Base-by-base conservation (phyloP, 202 grass and related monocot species). In the Dendrocalamus latiflorus region DNA sequence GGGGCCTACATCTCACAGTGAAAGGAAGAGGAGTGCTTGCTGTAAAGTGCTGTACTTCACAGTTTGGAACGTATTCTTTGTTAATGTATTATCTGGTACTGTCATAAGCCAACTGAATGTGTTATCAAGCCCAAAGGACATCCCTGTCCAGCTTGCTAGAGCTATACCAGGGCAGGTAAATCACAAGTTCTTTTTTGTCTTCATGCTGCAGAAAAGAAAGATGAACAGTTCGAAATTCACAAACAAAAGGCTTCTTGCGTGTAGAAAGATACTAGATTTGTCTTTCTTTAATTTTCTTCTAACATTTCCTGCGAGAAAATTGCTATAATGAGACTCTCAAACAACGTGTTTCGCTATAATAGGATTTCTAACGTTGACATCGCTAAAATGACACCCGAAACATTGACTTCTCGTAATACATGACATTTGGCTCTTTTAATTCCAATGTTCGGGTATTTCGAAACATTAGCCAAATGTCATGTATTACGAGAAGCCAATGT, bases 41-140 rank as follows among this genome's bases (percentile, higher is more conserved):
- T n/a, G n/a, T 57, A 97, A 97, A 92, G 90, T 94, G 37, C 33
- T 97, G n/a, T 93, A 88, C 84, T 97, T 97, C 57, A 91, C 89
- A 39, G 74, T 97, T 77, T 97, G 95, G 95, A 97, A 94, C 50
- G 70, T 97, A 24, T 97, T 97, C 81, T 97, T 97, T 91, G 88
- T 88, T 71, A 97, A 88, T 88, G 79, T 97, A 22, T 78, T 94
- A 64, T 97, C 95, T 61, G 92, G 95, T 18, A 89, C 92, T 55
- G 48, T 94, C 72, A 86, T 97, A 83, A 91, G 64, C 54, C 95
- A 97, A 78, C 22, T 97, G 70, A 93, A 80, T 57, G 74, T 82
- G 25, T 81, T 94, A 65, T 86, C 95, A 54, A 97, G 82, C 20
- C 92, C 92, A 33, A 97, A 88, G 66, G 88, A 94, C 26, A 93